Base-by-base conservation (phyloP, 2,329 filamentous ascomycete genomes). In the Zelopaecilomyces penicillatus region DNA sequence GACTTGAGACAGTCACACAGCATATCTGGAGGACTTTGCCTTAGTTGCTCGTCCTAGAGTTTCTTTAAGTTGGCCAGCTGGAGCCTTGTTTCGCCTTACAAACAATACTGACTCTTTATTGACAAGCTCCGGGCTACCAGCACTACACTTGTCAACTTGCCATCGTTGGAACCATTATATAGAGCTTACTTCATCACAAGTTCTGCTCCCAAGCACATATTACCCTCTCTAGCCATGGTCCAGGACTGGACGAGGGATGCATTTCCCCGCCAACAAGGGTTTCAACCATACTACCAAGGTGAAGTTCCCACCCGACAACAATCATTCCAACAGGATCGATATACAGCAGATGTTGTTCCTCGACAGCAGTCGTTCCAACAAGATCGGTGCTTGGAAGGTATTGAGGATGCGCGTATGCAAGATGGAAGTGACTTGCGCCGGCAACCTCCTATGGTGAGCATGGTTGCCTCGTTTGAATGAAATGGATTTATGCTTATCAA, bases 181-280 rank as follows among this genome's bases (percentile, higher is more conserved):
- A 19, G 19, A 19, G 19, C 19, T 19, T 19, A 19, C 19, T 19
- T 19, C 19, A 19, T 19, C 19, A 19, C 19, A 19, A 19, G 19
- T 19, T 19, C 19, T 19, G 19, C 30, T 30, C 31, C 28, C 42
- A 32, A 30, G 19, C 33, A 34, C 36, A 37, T 19, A 36, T 30
- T 12, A 30, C 33, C 33, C 38, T 34, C 10, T 39, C 35, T 37
- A 44, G 39, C 36, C 49, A 72, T 72, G 68, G 69, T 69, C 41
- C 66, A 63, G 51, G 60, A 67, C 46, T 65, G 59, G 56, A 46
- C 60, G 38, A 63, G 68, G 60, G 65, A 68, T 30, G 50, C 60
- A 26, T 65, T 64, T 54, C 59, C 68, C 40, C 59, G 60, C 40
- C 62, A 62, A 29, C 57, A 59, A 48, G 55, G 52, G 29, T 58